These are phyloP conservation scores for Pseudocercospora cruenta DNA, from an alignment of 2,329 filamentous ascomycete genomes.

Conservation along the genomic window DNA sequence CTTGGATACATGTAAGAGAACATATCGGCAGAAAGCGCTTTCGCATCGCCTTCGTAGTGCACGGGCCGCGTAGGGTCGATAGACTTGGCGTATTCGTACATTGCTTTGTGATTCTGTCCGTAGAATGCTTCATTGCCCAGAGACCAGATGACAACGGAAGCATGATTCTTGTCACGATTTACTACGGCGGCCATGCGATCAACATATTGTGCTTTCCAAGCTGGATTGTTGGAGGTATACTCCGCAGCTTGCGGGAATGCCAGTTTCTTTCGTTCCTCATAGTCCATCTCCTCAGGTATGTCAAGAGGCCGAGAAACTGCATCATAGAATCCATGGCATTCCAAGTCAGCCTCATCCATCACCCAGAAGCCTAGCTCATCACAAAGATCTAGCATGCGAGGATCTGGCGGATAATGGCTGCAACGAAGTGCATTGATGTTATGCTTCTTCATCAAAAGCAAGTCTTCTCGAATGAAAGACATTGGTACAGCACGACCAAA, in stretches of 20 bases:
- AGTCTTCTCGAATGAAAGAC: constrained; percentile 62
- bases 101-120: constrained; percentile 66
- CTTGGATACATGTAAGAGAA: constrained; percentile 66
- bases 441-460: constrained; percentile 68
- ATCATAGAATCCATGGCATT: constrained; percentile 46
- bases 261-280: constrained; percentile 63
- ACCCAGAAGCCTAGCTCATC: constrained; percentile 69
- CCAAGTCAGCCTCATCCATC: constrained; percentile 57
- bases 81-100: constrained; percentile 64
- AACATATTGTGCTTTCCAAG: constrained; percentile 65
- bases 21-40: constrained; percentile 65
- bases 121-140: constrained; percentile 74
- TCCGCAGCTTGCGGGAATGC: constrained; percentile 58
- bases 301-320: constrained; percentile 19
- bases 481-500: constrained; percentile 65
- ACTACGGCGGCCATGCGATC: constrained; percentile 67
- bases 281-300: constrained; percentile 51
- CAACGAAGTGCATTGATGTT: constrained; percentile 72
- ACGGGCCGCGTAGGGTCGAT: constrained; percentile 61
- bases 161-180: constrained; percentile 70
- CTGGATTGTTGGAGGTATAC: constrained; percentile 62
- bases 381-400: constrained; percentile 60
- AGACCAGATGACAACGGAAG: constrained; percentile 71
- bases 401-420: constrained; percentile 67
- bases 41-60: constrained; percentile 67